A percentile compares a stretch with the other conserved stretches of the same genome.
Evolutionary conservation across 306 rosid species (phyloP).

Genomic region (Prunus mongolica): DNA sequence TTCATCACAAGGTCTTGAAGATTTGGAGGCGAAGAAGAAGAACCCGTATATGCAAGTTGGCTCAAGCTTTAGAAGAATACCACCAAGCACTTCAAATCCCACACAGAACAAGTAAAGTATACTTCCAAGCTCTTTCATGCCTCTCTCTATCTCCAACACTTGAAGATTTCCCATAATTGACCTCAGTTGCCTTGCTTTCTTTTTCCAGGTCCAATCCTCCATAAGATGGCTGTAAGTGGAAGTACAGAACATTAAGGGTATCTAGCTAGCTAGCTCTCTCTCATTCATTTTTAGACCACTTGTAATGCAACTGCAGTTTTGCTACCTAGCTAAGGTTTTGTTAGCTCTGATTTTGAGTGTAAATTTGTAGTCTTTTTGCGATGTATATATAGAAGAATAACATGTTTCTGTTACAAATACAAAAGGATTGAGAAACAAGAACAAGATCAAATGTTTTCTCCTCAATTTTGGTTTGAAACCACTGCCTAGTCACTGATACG

Average conservation of each 20-base stretch:
- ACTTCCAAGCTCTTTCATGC: conserved; percentile 20
- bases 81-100: conserved; percentile 62
- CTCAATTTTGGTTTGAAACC: not conserved
- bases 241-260: not conserved
- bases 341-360: conserved; percentile 3
- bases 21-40: conserved; percentile 35
- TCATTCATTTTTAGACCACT: not conserved
- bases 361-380: not conserved
- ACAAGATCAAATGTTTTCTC: not conserved
- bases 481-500: not conserved
- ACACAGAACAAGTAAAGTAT: conserved; percentile 58
- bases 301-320: not conserved
- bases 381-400: not conserved
- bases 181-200: conserved; percentile 21
- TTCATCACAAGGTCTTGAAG: conserved; percentile 31
- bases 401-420: too few relatives aligned
- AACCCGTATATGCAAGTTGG: conserved; percentile 36
- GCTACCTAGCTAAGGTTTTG: not conserved
- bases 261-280: not conserved
- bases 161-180: conserved; percentile 24
- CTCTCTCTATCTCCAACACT: not conserved
- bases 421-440: too few relatives aligned
- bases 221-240: conserved; percentile 23
- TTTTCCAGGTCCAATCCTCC: conserved; percentile 53
- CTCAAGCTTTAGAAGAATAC: conserved; percentile 52